These are phyloP conservation scores for Begonia masoniana DNA, from an alignment of 306 rosid genomes.

Conservation along the genomic window DNA sequence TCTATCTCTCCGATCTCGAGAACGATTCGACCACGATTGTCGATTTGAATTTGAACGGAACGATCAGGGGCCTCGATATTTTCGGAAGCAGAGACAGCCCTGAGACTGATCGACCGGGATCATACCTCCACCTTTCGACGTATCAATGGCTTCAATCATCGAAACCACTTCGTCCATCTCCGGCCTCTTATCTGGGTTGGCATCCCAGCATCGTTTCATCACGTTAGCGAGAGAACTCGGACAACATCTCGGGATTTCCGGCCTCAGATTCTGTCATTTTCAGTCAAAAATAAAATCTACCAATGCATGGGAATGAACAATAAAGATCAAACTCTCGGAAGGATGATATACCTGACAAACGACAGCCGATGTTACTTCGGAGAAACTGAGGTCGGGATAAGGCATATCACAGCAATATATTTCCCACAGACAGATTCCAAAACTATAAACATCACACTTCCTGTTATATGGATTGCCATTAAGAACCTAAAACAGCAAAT, in stretches of 20 bases:
- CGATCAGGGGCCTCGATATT: slow-evolving; percentile 60
- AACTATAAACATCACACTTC: slow-evolving; percentile 95
- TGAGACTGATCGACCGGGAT: slow-evolving; percentile 83
- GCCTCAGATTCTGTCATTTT: slow-evolving; percentile 67
- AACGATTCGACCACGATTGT: too few relatives aligned
- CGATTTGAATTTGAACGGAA: slow-evolving; percentile 8
- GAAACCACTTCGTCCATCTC: slow-evolving; percentile 97
- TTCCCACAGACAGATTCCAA: slow-evolving; percentile 96
- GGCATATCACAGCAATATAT: slow-evolving; percentile 99
- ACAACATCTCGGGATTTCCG: slow-evolving; percentile 95
- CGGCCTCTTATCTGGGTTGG: slow-evolving; percentile 79
- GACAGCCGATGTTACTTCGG: slow-evolving; percentile 92
- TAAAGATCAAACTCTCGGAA: neutral
- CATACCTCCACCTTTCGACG: slow-evolving; percentile 97
- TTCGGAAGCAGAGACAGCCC: slow-evolving; percentile 84
- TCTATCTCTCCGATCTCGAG: too few relatives aligned
- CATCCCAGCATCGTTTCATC: slow-evolving; percentile 98
- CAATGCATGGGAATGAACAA: too few relatives aligned
- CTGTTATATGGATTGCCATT: slow-evolving; percentile 95
- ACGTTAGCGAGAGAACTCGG: slow-evolving; percentile 84
- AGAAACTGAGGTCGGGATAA: slow-evolving; percentile 91
- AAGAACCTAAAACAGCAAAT: slow-evolving; percentile 50
- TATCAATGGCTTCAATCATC: slow-evolving; percentile 85
- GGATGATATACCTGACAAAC: slow-evolving; percentile 70
- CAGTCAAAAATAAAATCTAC: too few relatives aligned